A percentile compares a stretch with the other conserved stretches of the same genome.
Evolutionary conservation across 2,329 filamentous ascomycete genomes (phyloP).

Genomic region (Alternaria incomplexa): DNA sequence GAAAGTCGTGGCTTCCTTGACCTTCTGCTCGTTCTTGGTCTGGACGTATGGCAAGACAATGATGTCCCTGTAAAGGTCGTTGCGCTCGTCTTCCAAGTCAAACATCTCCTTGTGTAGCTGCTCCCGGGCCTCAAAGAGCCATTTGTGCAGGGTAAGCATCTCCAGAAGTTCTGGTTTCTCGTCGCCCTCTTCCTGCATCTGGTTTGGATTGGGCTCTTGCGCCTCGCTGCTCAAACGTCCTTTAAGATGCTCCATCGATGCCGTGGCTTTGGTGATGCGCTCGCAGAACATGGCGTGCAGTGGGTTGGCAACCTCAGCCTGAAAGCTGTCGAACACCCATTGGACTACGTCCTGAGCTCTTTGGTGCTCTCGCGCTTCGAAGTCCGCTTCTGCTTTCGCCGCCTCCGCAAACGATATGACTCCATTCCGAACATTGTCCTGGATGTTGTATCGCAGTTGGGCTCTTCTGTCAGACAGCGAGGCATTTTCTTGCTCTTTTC

Average conservation of each 20-base stretch:
- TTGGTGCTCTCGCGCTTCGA: constrained; percentile 71
- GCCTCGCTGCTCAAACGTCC: constrained; percentile 75
- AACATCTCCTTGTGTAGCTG: constrained; percentile 83
- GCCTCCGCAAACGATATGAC: constrained; percentile 84
- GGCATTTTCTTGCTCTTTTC: constrained; percentile 60
- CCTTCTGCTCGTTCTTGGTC: constrained; percentile 75
- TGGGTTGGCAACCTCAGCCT: constrained; percentile 81
- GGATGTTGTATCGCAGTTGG: constrained; percentile 75
- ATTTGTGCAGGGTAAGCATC: constrained; percentile 92
- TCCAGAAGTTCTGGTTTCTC: constrained; percentile 93
- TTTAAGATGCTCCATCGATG: constrained; percentile 78
- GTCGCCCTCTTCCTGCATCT: constrained; percentile 92
- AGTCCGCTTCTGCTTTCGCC: constrained; percentile 78
- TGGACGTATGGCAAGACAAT: constrained; percentile 82
- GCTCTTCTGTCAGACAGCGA: constrained; percentile 68
- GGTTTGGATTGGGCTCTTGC: constrained; percentile 73
- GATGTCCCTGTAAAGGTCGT: constrained; percentile 83
- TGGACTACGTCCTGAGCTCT: constrained; percentile 76
- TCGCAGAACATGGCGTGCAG: constrained; percentile 79
- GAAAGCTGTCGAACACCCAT: constrained; percentile 82
- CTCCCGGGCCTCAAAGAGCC: constrained; percentile 96
- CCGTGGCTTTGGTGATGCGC: constrained; percentile 74
- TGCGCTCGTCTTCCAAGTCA: constrained; percentile 82
- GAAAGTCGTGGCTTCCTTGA: constrained; percentile 79
- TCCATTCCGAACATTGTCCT: constrained; percentile 77